These are phyloP conservation scores for Phytophthora rubi DNA, from an alignment of 352 stramenopile species.

Conservation along the genomic window DNA sequence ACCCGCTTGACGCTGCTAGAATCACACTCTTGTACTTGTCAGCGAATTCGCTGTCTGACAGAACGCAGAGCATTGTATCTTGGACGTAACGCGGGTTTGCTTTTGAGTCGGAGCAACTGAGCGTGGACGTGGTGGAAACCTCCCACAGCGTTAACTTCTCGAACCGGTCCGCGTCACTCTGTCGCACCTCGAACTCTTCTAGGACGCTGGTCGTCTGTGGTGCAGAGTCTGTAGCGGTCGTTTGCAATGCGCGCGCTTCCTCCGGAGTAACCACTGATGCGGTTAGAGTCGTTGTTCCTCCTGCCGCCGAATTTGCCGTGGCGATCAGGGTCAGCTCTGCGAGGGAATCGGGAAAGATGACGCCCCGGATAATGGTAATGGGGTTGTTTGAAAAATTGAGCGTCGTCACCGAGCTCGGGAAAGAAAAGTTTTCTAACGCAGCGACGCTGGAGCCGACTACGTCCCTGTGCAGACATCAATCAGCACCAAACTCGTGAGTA, in stretches of 20 bases:
- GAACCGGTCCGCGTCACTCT: conserved; percentile 44
- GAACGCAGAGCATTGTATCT: conserved; percentile 56
- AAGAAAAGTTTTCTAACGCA: conserved; percentile 46
- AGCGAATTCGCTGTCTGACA: conserved; percentile 47
- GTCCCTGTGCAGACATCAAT: conserved; percentile 16
- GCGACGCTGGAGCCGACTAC: conserved; percentile 34
- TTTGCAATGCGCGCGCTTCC: conserved; percentile 22
- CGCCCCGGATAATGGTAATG: conserved; percentile 39
- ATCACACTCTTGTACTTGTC: conserved; percentile 47
- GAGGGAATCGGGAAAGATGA: conserved; percentile 46
- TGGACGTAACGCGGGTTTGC: conserved; percentile 44
- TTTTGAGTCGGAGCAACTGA: conserved; percentile 49
- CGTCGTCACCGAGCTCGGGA: conserved; percentile 38
- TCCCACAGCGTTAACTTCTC: conserved; percentile 37
- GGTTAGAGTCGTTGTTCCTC: conserved; percentile 2
- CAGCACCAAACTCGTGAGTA: neutral
- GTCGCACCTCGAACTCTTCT: conserved; percentile 54
- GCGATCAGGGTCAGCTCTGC: conserved; percentile 32
- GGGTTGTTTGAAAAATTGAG: conserved; percentile 53
- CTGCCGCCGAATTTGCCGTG: neutral
- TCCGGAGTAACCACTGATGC: conserved; percentile 21
- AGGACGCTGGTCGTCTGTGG: conserved; percentile 23
- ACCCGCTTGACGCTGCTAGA: conserved; percentile 24
- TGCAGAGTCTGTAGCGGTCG: neutral
- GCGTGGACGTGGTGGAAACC: conserved; percentile 47